Evolutionary conservation across 225 moss, liverwort and hornwort genomes (phyloP).

Genomic region (Rhytidiadelphus loreus): DNA sequence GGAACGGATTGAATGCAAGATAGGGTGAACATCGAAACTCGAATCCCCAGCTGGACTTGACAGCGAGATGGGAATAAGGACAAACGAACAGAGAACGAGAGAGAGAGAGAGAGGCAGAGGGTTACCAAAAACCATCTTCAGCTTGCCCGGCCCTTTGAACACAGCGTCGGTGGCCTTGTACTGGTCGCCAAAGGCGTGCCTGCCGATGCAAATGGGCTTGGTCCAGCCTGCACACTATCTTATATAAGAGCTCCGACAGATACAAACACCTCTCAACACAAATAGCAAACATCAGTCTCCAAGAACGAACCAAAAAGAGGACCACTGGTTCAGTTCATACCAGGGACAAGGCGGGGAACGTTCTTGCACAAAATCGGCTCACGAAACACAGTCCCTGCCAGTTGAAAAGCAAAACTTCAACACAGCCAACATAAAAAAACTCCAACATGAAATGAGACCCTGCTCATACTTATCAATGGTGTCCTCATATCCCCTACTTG

Average conservation of each 20-base stretch:
- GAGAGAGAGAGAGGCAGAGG: not conserved
- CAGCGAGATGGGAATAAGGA: not conserved
- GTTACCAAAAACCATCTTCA: constrained; percentile 80
- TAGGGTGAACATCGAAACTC: not conserved
- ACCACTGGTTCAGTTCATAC: constrained; percentile 5
- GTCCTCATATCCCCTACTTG: not conserved
- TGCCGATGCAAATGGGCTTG: constrained; percentile 91
- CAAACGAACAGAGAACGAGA: not conserved
- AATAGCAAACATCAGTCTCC: not conserved
- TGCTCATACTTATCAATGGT: not conserved
- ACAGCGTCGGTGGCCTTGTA: constrained; percentile 97
- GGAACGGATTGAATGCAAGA: not conserved
- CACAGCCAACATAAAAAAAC: not conserved
- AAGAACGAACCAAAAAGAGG: not conserved
- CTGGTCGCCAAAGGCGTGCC: constrained; percentile 91
- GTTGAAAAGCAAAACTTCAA: not conserved
- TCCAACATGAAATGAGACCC: not conserved
- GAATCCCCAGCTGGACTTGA: not conserved
- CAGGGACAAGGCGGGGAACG: constrained; percentile 70
- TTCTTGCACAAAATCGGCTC: constrained; percentile 97
- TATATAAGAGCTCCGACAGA: not conserved
- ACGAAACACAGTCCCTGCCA: constrained; percentile 80
- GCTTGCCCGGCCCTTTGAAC: constrained; percentile 78
- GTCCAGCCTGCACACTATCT: constrained; percentile 53
- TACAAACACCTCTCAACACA: not conserved